Conservation (phyloP, 2,329 filamentous ascomycete genomes). For the Passalora sequoiae region DNA sequence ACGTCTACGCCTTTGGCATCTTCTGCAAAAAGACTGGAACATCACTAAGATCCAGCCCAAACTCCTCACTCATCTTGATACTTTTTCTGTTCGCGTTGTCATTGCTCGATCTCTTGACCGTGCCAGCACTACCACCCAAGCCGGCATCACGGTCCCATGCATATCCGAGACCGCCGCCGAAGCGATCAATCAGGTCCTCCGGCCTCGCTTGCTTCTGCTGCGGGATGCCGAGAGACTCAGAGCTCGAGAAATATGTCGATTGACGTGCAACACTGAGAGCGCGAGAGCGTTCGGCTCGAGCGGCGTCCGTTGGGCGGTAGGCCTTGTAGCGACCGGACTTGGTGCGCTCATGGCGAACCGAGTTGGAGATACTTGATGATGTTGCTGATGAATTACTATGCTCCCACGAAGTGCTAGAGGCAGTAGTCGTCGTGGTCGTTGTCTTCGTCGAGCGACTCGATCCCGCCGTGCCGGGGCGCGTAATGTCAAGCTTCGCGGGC, state of each 20-base stretch:
- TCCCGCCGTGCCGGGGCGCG: constrained; percentile 14
- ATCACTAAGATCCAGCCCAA: constrained; percentile 38
- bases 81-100: constrained; percentile 32
- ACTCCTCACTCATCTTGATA: constrained; percentile 30
- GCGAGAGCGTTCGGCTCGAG: constrained; percentile 25
- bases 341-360: constrained; percentile 16
- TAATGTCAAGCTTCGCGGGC: constrained; percentile 13
- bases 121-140: constrained; percentile 36
- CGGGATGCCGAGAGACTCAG: background rate
- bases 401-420: constrained; percentile 9
- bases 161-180: constrained; percentile 35
- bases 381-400: constrained; percentile 5
- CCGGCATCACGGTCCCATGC: too few species aligned
- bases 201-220: constrained; percentile 7
- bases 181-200: constrained; percentile 27
- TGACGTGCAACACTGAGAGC: constrained; percentile 20
- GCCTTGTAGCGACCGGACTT: constrained; percentile 21
- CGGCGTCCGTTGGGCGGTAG: constrained; percentile 23
- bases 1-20: too few species aligned
- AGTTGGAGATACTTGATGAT: background rate
- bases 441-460: constrained; percentile 14
- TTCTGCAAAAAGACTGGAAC: constrained; percentile 36
- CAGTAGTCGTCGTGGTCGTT: constrained; percentile 14
- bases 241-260: constrained; percentile 2
- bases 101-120: constrained; percentile 30